These are phyloP conservation scores for Handroanthus guayacan DNA, from an alignment of 257 asterid genomes.

Conservation along the genomic window DNA sequence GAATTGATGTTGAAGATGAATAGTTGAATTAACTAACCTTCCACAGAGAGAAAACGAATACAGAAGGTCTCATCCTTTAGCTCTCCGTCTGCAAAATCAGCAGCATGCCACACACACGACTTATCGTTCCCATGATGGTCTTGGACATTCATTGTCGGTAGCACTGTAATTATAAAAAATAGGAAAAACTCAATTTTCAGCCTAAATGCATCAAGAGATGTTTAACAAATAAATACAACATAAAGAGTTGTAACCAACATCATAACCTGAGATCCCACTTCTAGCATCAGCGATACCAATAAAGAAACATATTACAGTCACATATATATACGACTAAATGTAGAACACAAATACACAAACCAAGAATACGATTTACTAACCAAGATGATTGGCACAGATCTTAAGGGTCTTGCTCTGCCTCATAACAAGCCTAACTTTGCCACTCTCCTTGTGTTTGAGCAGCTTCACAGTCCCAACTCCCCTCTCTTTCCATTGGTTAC, in stretches of 20 bases:
- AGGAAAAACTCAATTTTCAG: conserved; percentile 3
- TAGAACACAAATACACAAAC: neutral
- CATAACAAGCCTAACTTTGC: conserved; percentile 88
- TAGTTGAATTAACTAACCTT: conserved; percentile 59
- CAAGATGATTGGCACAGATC: conserved; percentile 91
- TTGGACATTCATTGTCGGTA: conserved; percentile 66
- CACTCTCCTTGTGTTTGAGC: conserved; percentile 75
- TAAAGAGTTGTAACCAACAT: neutral
- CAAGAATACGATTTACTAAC: conserved; percentile 43
- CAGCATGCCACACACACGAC: conserved; percentile 90
- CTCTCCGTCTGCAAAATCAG: conserved; percentile 90
- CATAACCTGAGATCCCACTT: neutral
- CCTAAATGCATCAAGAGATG: neutral
- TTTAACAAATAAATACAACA: neutral
- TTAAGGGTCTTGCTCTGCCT: conserved; percentile 92
- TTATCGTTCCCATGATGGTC: conserved; percentile 89
- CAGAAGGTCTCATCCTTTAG: conserved; percentile 79
- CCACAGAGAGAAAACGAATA: conserved; percentile 77
- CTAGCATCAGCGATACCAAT: neutral
- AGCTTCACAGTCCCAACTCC: conserved; percentile 91
- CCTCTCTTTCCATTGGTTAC: conserved; percentile 92
- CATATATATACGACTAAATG: neutral
- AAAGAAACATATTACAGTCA: conserved; percentile 8
- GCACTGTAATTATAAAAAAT: conserved; percentile 47
- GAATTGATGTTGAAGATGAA: neutral